Conservation (phyloP, 768 basidiomycete genomes). For the Pleurotus tuber-regium region DNA sequence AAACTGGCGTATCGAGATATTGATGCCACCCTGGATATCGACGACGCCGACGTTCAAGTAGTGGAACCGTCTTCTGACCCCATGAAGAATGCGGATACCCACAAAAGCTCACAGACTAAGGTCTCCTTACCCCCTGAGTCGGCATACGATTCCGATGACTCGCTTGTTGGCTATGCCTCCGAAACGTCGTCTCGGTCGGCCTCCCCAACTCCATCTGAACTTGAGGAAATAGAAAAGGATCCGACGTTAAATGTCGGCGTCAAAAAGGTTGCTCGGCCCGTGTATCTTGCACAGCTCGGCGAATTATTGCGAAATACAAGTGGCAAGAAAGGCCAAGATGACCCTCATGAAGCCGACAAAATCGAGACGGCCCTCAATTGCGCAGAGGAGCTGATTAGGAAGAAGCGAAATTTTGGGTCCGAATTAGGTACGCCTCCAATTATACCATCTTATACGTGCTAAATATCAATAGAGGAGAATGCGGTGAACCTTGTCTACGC, state of each 20-base stretch:
- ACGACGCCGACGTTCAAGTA: constrained; percentile 7
- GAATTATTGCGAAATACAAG: constrained; percentile 67
- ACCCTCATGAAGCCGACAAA: constrained; percentile 66
- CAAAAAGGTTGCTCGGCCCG: constrained; percentile 75
- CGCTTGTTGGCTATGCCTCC: constrained; percentile 79
- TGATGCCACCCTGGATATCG: constrained; percentile 37
- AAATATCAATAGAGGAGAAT: constrained; percentile 69
- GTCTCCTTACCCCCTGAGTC: constrained; percentile 20
- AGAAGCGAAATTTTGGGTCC: constrained; percentile 80
- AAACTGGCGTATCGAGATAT: constrained; percentile 51
- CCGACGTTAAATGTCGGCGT: constrained; percentile 72
- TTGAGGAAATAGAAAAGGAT: constrained; percentile 82
- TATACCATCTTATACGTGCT: not conserved
- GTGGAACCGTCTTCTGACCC: not conserved
- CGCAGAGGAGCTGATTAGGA: constrained; percentile 82
- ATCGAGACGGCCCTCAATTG: constrained; percentile 77
- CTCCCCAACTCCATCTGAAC: constrained; percentile 79
- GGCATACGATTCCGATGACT: constrained; percentile 78
- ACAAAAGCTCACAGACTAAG: constrained; percentile 13
- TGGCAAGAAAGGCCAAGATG: constrained; percentile 48
- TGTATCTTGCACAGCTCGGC: constrained; percentile 86
- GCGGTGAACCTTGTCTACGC: constrained; percentile 77
- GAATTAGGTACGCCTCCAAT: constrained; percentile 71
- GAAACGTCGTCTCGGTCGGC: constrained; percentile 62
- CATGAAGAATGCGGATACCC: not conserved